Evolutionary conservation across 768 basidiomycete genomes (phyloP).

Genomic region (Tulasnella sp.): DNA sequence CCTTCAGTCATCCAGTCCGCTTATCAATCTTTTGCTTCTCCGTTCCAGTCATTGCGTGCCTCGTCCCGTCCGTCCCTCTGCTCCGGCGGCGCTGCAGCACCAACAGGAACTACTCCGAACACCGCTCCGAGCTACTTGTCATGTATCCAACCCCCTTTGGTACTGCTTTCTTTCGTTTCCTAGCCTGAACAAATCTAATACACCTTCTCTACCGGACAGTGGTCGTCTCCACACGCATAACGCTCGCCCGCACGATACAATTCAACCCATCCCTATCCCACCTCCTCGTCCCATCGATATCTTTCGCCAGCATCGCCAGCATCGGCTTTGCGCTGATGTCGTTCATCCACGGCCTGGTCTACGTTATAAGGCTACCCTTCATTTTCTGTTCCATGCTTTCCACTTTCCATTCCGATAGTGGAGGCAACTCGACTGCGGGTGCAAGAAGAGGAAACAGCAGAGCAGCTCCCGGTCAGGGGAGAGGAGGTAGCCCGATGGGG

Average conservation of each 20-base stretch:
- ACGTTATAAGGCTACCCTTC: slow-evolving; percentile 42
- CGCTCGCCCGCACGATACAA: slow-evolving; percentile 42
- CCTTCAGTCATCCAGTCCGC: no score
- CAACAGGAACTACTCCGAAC: no score
- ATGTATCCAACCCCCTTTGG: no score
- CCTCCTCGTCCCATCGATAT: no score
- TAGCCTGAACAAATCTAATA: slow-evolving; percentile 31
- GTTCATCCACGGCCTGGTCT: slow-evolving; percentile 46
- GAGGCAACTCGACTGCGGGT: not conserved
- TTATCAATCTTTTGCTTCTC: no score
- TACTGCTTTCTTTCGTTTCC: no score
- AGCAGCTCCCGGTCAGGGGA: not conserved
- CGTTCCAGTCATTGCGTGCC: no score
- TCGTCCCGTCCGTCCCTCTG: no score
- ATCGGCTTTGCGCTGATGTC: slow-evolving; percentile 47
- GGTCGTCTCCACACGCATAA: slow-evolving; percentile 42
- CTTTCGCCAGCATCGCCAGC: slow-evolving; percentile 41
- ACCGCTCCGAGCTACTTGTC: no score
- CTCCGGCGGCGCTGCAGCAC: no score
- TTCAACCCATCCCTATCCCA: slow-evolving; percentile 40
- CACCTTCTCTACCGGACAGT: not conserved
- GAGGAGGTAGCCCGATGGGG: not conserved
- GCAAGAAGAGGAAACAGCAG: not conserved
- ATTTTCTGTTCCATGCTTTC: slow-evolving; percentile 34
- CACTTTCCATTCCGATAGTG: not conserved